Evolutionary conservation across 352 stramenopile species (phyloP).

Genomic region (Phytophthora foliorum): DNA sequence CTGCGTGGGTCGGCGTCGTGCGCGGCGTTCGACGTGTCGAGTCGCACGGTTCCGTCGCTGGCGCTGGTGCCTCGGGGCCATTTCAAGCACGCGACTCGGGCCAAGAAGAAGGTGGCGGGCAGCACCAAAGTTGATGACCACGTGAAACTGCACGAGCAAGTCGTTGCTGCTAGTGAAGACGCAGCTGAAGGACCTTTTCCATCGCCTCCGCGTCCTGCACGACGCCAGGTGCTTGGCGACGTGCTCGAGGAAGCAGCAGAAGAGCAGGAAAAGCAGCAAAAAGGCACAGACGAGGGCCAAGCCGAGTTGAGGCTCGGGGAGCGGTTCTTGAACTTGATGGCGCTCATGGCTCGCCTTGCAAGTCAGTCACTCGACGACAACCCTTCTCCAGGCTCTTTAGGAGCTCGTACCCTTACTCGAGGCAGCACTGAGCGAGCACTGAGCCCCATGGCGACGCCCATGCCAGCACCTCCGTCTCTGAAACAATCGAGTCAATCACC

Average conservation of each 20-base stretch:
- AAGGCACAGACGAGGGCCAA: conserved; percentile 13
- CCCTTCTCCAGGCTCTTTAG: conserved; percentile 9
- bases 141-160: background rate
- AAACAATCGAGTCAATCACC: background rate
- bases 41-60: conserved; percentile 50
- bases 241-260: background rate
- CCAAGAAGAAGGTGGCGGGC: conserved; percentile 18
- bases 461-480: background rate
- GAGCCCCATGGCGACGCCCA: background rate
- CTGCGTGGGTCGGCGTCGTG: conserved; percentile 16
- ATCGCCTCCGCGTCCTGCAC: conserved; percentile 6
- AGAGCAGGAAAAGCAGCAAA: background rate
- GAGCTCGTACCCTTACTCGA: background rate
- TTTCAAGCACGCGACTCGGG: conserved; percentile 25
- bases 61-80: conserved; percentile 60
- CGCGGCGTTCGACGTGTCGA: conserved; percentile 34
- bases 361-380: conserved; percentile 28
- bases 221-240: conserved; percentile 5
- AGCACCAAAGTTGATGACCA: conserved; percentile 1
- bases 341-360: conserved; percentile 53
- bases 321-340: conserved; percentile 70
- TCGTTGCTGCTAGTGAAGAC: background rate
- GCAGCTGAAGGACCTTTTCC: background rate
- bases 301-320: conserved; percentile 55
- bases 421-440: conserved; percentile 5